A percentile compares a stretch with the other conserved stretches of the same genome.
phyloP scores from a whole-genome alignment of 75 land plant genomes.

The Sequoiadendron giganteum region DNA sequence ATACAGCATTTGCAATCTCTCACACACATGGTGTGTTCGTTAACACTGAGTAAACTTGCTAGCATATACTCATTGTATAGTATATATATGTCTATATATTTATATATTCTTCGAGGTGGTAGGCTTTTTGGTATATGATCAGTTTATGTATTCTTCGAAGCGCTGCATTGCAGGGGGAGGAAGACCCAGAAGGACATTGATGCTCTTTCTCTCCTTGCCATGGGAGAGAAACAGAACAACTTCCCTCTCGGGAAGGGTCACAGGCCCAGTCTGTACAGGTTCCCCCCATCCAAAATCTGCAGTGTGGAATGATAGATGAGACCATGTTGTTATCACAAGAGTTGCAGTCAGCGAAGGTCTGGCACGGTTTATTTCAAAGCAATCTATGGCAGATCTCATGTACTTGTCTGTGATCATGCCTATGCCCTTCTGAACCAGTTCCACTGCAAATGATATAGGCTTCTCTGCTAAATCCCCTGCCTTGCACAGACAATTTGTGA shows the following conservation, averaged over 20 bases:
- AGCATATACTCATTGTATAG: not conserved
- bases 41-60: not conserved
- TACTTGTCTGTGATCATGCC: constrained; percentile 60
- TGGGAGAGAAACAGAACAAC: constrained; percentile 77
- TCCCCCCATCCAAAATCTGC: constrained; percentile 96
- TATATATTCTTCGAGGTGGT: not conserved
- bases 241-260: constrained; percentile 73
- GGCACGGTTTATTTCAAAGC: constrained; percentile 63
- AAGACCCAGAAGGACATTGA: constrained; percentile 63
- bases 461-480: constrained; percentile 54
- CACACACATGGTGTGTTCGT: not conserved
- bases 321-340: constrained; percentile 85
- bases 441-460: constrained; percentile 58
- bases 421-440: constrained; percentile 72
- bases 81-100: no score
- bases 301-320: constrained; percentile 72
- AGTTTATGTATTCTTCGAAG: constrained; percentile 28
- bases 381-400: constrained; percentile 87
- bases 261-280: constrained; percentile 72
- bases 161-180: constrained; percentile 55
- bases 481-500: constrained; percentile 50
- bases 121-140: not conserved
- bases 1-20: not conserved
- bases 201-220: constrained; percentile 70
- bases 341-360: constrained; percentile 75